A percentile compares a stretch with the other conserved stretches of the same genome.
Conservation (phyloP, 805 yeast genomes). For the Candida qinlingensis region DNA sequence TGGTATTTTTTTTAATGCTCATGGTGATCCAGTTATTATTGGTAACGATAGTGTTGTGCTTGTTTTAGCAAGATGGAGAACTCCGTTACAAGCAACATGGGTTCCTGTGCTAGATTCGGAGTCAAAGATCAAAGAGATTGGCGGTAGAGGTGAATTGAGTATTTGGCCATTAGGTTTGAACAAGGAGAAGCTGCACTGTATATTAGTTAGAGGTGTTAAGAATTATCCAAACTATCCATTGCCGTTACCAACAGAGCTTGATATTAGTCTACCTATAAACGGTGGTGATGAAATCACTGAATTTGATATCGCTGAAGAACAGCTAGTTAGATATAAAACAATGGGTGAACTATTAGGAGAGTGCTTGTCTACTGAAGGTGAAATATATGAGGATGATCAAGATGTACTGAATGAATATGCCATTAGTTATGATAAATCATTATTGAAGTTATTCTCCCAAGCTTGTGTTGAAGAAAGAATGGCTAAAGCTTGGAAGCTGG, state of each 20-base stretch:
- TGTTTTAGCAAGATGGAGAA: slow-evolving; percentile 75
- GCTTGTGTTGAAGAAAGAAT: slow-evolving; percentile 65
- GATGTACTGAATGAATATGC: slow-evolving; percentile 51
- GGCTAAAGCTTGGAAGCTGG: slow-evolving; percentile 66
- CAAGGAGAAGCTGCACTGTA: slow-evolving; percentile 64
- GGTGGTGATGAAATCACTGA: slow-evolving; percentile 11
- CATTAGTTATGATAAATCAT: slow-evolving; percentile 63
- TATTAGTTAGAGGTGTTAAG: slow-evolving; percentile 62
- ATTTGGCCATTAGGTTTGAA: slow-evolving; percentile 88
- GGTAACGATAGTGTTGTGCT: slow-evolving; percentile 74
- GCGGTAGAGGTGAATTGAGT: slow-evolving; percentile 50
- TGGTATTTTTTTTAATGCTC: slow-evolving; percentile 78
- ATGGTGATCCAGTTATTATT: slow-evolving; percentile 85
- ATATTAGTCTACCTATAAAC: slow-evolving; percentile 59
- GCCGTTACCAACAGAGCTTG: slow-evolving; percentile 77
- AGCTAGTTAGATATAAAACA: slow-evolving; percentile 51
- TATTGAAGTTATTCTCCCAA: slow-evolving; percentile 68
- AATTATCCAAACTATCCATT: slow-evolving; percentile 77
- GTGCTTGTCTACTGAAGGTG: slow-evolving; percentile 41
- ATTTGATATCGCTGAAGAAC: slow-evolving; percentile 50
- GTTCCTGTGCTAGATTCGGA: slow-evolving; percentile 65
- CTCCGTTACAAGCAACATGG: slow-evolving; percentile 75
- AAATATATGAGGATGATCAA: slow-evolving; percentile 38
- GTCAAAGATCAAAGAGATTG: slow-evolving; percentile 42
- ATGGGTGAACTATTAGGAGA: slow-evolving; percentile 61